Evolutionary conservation across 148 eudicot genomes (phyloP), one percentile per base, ranked within the genome.

Genomic region (Rhododendron mucronatum): DNA sequence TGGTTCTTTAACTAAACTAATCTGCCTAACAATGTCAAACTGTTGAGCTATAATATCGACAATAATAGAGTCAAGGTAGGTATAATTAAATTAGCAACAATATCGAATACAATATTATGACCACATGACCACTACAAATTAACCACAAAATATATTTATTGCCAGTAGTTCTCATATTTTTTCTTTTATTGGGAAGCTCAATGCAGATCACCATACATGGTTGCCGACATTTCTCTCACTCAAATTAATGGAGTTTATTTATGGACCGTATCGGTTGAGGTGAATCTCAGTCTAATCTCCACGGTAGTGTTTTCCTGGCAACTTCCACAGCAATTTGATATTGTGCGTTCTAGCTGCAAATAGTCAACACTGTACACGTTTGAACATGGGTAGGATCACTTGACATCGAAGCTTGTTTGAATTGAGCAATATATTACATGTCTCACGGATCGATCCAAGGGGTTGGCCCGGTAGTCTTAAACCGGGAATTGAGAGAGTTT

Each of bases 41-140:
- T 80, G 53, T 80, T 33, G 5, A 71, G 76, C 35, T 33, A 30
- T 26, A 51, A 78, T 80, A n/a, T 81, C 26, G 26, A 55, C 69
- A 57, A 33, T 33, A 55, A 55, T 81, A 51, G 63, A 81, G 83
- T 81, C 83, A 81, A 81, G 61, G 44, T 18, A 18, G 47, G 69
- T 41, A 16, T 55, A 81, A 0, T 59, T 59, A 59, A 28, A 23
- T 45, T 2, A 55, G 0, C 1, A 15, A 3, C 14, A 13, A 33
- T 12, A 76, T 37, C 37, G 14, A 9, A 45, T 44, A 23, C 7
- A 9, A 78, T 37, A 77, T 16, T 77, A 21, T 20, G 80, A 44
- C 41, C 80, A 77, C 28, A 44, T 77, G 14, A 2, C 51, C 41
- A 13, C 20, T 6, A 5, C 50, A 47, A 47, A 47, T 10, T 47